Base-by-base conservation (phyloP, 2,329 filamentous ascomycete genomes). In the Xylariomycetidae sp. region DNA sequence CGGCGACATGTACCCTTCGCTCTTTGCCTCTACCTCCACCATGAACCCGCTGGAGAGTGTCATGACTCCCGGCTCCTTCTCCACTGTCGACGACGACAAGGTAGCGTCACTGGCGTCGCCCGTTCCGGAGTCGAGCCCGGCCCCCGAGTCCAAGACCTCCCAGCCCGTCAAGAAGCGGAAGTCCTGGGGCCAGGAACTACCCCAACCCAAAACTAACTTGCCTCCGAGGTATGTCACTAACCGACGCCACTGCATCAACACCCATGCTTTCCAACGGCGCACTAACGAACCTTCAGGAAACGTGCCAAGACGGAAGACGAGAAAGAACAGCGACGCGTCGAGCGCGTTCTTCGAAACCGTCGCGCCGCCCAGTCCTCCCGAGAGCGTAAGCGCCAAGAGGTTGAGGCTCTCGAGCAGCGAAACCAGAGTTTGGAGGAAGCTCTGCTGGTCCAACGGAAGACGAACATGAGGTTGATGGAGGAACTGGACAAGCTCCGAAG, bases 241-340 rank as follows among this genome's bases (percentile, higher is more conserved):
- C n/a, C 17, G 25, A 19, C 7, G 13, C 25, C 13, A 14, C 25
- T 26, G 7, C 6, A 26, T 14, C 7, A 12, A 13, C 25, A 14
- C 6, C 8, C 25, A 7, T 26, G 25, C 15, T 9, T 26, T 14
- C 10, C n/a, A 25, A 25, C n/a, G 12, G 6, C n/a, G 6, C 24
- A 14, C 20, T 2, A 19, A 35, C 49, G 59, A 53, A 59, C 46
- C 53, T 5, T 20, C 4, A 87, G 85, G 47, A 98, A 98, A 77
- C 87, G 92, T 42, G 92, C 92, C 50, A 98, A 96, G 75, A 98
- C 92, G 3, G 90, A 94, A 53, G 92, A 95, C 54, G 92, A 98
- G 64, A 98, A 98, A 67, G 92, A 96, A 65, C 92, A 98, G 63
- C 84, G 92, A 27, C 85, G 92, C 42, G 93, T 96, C 35, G 92